Base-by-base conservation (phyloP, 2,329 filamentous ascomycete genomes). In the Cryoendolithus antarcticus region DNA sequence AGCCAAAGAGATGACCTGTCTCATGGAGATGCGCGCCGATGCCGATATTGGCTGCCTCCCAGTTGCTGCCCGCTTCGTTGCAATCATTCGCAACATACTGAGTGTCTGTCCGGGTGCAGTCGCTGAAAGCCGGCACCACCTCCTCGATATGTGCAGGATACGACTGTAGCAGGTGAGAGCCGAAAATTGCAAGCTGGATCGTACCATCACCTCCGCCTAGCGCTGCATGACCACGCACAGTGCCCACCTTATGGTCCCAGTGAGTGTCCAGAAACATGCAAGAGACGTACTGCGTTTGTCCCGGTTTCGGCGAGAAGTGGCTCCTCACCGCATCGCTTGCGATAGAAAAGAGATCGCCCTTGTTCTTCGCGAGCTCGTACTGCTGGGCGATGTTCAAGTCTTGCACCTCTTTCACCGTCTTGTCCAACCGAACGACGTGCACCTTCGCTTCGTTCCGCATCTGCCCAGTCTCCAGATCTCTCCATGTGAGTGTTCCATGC, bases 1-100 rank as follows among this genome's bases (percentile, higher is more conserved):
- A 93, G 36, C 89, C 89, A 48, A 96, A 82, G 13, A 94, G 62
- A 62, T 93, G 89, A 3, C 89, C 89, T 1, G 82, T 82, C 61
- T 95, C 86, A 59, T 93, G 89, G 35, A 96, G 62, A 60, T 96
- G 89, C 7, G 86, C 88, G 6, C 89, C 89, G 47, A 96, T 93
- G 27, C 88, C 88, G 44, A 94, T 82, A 51, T 89, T 93, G 19
- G 85, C 86, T n/a, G 86, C 79, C 59, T 96, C 89, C 89, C 89
- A 96, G 34, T 79, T 91, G 56, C 84, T 93, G 19, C 88, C 88
- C 5, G 80, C 80, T 48, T 94, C 84, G 50, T 82, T 82, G 58
- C 78, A 85, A 57, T 93, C 85, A 52, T 95, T 94, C 9, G 82
- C 82, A 30, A 94, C 77, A 50, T 74, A 74, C 30, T 76, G 73